Percentiles rank a stretch among this genome's conserved stretches.
These are phyloP conservation scores for Monosporozyma unispora DNA, from an alignment of 805 yeast species.

Conservation along the genomic window DNA sequence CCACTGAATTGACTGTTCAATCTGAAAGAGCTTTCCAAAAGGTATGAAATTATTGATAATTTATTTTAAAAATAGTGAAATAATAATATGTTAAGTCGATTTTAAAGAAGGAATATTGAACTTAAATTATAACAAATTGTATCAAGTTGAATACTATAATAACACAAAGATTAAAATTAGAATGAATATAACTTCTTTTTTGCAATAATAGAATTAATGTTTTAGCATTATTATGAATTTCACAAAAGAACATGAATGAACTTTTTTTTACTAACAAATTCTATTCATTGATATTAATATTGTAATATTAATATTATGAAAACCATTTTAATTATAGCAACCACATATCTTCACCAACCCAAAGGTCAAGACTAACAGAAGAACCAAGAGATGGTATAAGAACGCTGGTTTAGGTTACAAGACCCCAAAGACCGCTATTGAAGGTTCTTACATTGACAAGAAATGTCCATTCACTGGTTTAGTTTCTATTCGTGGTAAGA, in stretches of 20 bases:
- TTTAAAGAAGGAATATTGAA: too few relatives aligned
- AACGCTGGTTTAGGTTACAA: slow-evolving; percentile 99
- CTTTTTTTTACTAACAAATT: slow-evolving; percentile 5
- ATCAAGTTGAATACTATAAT: too few relatives aligned
- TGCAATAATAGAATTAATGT: too few relatives aligned
- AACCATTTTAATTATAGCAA: slow-evolving; percentile 53
- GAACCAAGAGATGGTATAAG: slow-evolving; percentile 99
- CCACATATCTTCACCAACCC: slow-evolving; percentile 99
- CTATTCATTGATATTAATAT: background rate
- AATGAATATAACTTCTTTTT: too few relatives aligned
- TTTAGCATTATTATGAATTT: too few relatives aligned
- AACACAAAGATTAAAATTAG: too few relatives aligned
- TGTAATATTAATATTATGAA: background rate
- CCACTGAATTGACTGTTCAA: slow-evolving; percentile 99
- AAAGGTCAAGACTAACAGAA: slow-evolving; percentile 96
- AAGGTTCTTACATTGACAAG: slow-evolving; percentile 98
- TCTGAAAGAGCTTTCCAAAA: slow-evolving; percentile 99
- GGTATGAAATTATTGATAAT: slow-evolving; percentile 46
- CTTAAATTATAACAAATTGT: too few relatives aligned
- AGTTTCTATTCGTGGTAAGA: slow-evolving; percentile 98
- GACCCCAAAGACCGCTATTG: slow-evolving; percentile 98
- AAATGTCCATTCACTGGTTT: slow-evolving; percentile 98
- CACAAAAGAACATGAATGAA: too few relatives aligned
- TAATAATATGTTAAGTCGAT: background rate
- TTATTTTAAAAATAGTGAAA: background rate